These are phyloP conservation scores for Trichocomaceae sp. DNA, from an alignment of 2,329 filamentous ascomycete genomes.

Conservation along the genomic window DNA sequence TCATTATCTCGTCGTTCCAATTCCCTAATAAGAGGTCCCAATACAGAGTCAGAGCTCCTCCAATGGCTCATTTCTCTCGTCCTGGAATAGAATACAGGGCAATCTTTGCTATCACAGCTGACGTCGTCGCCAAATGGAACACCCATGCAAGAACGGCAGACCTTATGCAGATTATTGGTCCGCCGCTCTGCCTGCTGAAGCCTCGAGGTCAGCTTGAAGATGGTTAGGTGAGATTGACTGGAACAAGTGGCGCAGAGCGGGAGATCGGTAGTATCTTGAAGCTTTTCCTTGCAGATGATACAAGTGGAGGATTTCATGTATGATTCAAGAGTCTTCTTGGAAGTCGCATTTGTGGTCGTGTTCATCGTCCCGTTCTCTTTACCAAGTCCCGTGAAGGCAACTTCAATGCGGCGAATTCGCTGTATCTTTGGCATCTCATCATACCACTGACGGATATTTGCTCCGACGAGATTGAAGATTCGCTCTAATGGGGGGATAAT, in stretches of 20 bases:
- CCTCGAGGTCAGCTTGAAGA: slow-evolving; percentile 58
- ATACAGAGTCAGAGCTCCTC: slow-evolving; percentile 29
- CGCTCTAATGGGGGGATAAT: slow-evolving; percentile 89
- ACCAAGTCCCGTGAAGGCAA: slow-evolving; percentile 20
- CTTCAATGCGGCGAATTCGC: slow-evolving; percentile 60
- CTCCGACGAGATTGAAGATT: slow-evolving; percentile 93
- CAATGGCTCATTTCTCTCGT: slow-evolving; percentile 32
- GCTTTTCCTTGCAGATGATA: slow-evolving; percentile 63
- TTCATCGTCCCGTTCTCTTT: neutral
- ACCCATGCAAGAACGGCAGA: slow-evolving; percentile 77
- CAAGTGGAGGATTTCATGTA: slow-evolving; percentile 81
- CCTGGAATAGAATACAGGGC: slow-evolving; percentile 73
- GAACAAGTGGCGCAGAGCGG: slow-evolving; percentile 37
- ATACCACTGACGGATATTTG: slow-evolving; percentile 85
- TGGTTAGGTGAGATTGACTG: slow-evolving; percentile 45
- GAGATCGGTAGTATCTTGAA: slow-evolving; percentile 36
- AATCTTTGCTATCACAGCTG: slow-evolving; percentile 84
- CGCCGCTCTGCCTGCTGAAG: slow-evolving; percentile 59
- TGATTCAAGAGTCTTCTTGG: slow-evolving; percentile 76
- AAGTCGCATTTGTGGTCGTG: neutral
- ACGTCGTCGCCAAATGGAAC: slow-evolving; percentile 68
- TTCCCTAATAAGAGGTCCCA: slow-evolving; percentile 32
- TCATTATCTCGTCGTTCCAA: slow-evolving; percentile 30
- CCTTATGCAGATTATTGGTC: slow-evolving; percentile 55
- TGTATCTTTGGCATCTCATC: slow-evolving; percentile 94